phyloP scores from a whole-genome alignment of 805 yeast genomes.

The Debaryomyces prosopidis region DNA sequence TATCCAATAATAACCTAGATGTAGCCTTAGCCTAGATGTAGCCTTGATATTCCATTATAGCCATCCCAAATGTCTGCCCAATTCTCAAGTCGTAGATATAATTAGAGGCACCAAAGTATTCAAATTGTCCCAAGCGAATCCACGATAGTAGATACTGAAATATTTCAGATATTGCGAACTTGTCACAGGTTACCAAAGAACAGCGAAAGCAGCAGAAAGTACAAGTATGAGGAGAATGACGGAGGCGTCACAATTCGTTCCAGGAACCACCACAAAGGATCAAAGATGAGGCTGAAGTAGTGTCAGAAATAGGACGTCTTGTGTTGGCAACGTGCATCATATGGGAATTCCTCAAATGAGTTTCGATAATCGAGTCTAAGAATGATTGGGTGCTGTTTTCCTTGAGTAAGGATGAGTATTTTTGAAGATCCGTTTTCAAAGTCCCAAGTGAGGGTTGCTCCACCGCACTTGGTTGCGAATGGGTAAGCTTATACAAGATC shows the following conservation, averaged over 20 bases:
- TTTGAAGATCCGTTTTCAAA: neutral
- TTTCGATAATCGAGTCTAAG: neutral
- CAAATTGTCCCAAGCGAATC: too few relatives aligned
- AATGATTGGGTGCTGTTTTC: neutral
- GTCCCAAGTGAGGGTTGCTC: neutral
- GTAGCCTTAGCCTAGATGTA: too few relatives aligned
- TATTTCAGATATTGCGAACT: too few relatives aligned
- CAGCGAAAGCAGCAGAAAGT: too few relatives aligned
- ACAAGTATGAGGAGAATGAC: too few relatives aligned
- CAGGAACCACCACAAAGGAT: slow-evolving; percentile 20
- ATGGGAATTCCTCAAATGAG: slow-evolving; percentile 2
- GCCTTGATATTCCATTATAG: too few relatives aligned
- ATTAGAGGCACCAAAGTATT: too few relatives aligned
- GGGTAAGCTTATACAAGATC: neutral
- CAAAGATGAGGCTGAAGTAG: slow-evolving; percentile 12
- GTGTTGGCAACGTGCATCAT: neutral
- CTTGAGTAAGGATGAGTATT: neutral
- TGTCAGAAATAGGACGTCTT: neutral
- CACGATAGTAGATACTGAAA: too few relatives aligned
- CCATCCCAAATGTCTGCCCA: too few relatives aligned
- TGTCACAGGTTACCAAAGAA: too few relatives aligned
- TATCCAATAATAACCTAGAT: neutral
- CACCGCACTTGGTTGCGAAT: neutral
- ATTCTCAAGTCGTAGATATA: too few relatives aligned
- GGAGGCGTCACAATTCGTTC: neutral